Base-by-base conservation (phyloP, 352 stramenopile genomes). In the Plasmopara halstedii region DNA sequence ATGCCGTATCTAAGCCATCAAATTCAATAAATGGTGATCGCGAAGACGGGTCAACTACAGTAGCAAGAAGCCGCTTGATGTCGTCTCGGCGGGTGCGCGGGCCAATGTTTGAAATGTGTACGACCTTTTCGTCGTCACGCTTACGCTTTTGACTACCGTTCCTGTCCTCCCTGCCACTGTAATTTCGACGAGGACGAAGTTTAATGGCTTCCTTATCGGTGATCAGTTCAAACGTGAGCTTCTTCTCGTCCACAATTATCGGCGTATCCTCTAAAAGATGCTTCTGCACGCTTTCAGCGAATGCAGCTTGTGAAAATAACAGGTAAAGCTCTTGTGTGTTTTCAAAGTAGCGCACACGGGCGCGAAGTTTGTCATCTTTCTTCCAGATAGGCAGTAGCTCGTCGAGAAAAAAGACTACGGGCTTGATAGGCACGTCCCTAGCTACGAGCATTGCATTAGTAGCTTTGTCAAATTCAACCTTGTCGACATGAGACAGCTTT, bases 401-500 rank as follows among this genome's bases (percentile, higher is more conserved):
- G 33, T 86, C 71, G n/a, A 88, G 50, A 50, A 87, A 86, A 42
- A 87, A 71, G 6, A 73, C 70, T 15, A 87, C 64, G 6, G 69
- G 75, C 58, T 86, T 82, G 40, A 56, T 59, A 4, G 85, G 72
- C 44, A 95, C 83, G 36, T 87, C 67, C 58, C 89, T 88, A 29
- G 82, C 77, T 11, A 89, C 73, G 9, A 94, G 65, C 77, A 94
- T 90, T 15, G 77, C 79, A 15, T 62, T 72, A 17, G 77, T 80
- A 22, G 73, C 62, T 67, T 94, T 91, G 49, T 94, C 76, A 35
- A 94, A 94, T 57, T 94, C 82, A 26, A 71, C 62, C 57, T 85
- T 74, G 19, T 79, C 71, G 6, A 88, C 75, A n/a, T 56, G 46
- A 32, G 77, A 77, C 11, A 94, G 71, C 54, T 71, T 67, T 26